Evolutionary conservation across 2,329 filamentous ascomycete species (phyloP).

Genomic region (Hymenoscyphus salicellus): DNA sequence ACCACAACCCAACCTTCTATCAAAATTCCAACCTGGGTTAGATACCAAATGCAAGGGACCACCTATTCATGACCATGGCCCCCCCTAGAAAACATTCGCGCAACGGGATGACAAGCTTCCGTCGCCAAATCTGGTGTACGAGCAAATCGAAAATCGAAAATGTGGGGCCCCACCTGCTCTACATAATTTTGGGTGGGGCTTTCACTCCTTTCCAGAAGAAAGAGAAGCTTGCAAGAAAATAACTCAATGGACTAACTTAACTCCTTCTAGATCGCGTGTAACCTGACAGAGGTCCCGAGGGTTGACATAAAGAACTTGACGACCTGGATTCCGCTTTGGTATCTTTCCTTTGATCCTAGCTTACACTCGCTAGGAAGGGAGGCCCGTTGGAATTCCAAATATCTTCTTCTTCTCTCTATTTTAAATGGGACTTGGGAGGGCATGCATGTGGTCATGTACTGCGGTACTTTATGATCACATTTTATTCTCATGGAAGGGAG

Average conservation of each 20-base stretch:
- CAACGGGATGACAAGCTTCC: background rate
- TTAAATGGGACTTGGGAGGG: background rate
- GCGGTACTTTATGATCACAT: background rate
- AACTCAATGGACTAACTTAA: background rate
- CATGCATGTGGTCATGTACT: background rate
- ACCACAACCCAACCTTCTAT: background rate
- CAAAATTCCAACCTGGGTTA: background rate
- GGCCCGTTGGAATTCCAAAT: conserved; percentile 1
- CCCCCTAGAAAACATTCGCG: background rate
- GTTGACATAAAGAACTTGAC: background rate
- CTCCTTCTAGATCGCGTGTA: background rate
- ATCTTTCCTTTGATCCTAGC: background rate
- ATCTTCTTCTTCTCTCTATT: background rate
- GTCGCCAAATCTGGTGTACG: background rate
- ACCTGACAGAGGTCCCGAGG: background rate
- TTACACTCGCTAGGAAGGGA: background rate
- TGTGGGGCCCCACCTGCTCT: background rate
- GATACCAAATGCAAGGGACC: too few species aligned
- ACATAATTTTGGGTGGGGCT: background rate
- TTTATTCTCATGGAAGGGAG: background rate
- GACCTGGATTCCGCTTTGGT: background rate
- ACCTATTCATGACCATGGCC: too few species aligned
- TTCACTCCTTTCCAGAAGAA: background rate
- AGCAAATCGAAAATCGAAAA: background rate
- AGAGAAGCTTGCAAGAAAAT: background rate